These are phyloP conservation scores for Cladosporium sp. DNA, from an alignment of 2,329 filamentous ascomycete species.

Conservation along the genomic window DNA sequence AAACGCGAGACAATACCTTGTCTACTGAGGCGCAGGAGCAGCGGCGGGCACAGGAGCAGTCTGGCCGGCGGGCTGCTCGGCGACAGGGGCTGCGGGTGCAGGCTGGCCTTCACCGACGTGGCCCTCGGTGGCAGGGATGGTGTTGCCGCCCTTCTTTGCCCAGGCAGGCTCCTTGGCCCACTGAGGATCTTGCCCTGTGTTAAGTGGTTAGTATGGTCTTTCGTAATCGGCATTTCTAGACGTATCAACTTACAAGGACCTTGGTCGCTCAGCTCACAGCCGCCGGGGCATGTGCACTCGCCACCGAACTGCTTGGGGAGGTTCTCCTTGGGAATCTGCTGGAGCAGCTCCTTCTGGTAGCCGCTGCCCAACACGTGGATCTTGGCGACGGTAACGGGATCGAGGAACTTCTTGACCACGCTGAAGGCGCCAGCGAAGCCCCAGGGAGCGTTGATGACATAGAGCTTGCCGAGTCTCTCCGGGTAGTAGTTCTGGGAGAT, in stretches of 20 bases:
- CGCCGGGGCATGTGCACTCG: constrained; percentile 72
- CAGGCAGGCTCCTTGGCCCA: constrained; percentile 58
- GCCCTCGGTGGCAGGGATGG: constrained; percentile 30
- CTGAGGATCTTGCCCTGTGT: constrained; percentile 58
- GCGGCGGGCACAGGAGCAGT: constrained; percentile 18
- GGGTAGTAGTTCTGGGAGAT: constrained; percentile 99
- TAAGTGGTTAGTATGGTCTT: constrained; percentile 11
- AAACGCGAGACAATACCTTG: background rate
- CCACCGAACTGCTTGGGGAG: constrained; percentile 84
- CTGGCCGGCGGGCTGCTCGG: constrained; percentile 20
- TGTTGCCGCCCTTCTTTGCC: constrained; percentile 36
- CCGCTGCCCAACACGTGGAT: constrained; percentile 80
- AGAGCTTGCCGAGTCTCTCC: constrained; percentile 90
- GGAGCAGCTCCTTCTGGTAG: constrained; percentile 80
- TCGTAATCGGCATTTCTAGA: background rate
- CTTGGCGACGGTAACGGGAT: constrained; percentile 94
- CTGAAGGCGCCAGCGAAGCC: constrained; percentile 83
- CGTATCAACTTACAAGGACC: constrained; percentile 64
- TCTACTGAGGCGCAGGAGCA: constrained; percentile 16
- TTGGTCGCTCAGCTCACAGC: constrained; percentile 80
- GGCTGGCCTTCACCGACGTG: constrained; percentile 28
- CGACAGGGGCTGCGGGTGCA: constrained; percentile 15
- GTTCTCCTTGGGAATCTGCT: constrained; percentile 84
- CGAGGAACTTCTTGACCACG: constrained; percentile 88
- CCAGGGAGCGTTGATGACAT: constrained; percentile 97